These are phyloP conservation scores for Schwanniomyces etchellsii DNA, from an alignment of 1,139 yeast species.

Conservation along the genomic window DNA sequence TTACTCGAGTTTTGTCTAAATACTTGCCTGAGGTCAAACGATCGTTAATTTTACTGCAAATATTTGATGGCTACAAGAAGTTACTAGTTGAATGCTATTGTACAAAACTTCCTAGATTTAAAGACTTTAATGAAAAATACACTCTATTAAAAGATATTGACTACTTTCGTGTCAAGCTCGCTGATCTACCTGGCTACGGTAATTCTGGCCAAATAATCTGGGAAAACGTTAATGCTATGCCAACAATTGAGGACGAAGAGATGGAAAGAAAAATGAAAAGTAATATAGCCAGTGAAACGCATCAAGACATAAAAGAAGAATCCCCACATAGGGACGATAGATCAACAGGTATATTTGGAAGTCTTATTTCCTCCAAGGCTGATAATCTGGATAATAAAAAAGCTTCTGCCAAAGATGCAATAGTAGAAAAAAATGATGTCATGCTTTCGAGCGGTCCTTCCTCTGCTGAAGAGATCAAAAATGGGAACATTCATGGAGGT, in stretches of 20 bases:
- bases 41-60: constrained; percentile 45
- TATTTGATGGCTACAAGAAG: constrained; percentile 57
- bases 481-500: no score
- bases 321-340: no score
- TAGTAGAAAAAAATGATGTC: no score
- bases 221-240: constrained; percentile 56
- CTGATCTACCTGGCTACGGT: constrained; percentile 59
- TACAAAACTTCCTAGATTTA: constrained; percentile 45
- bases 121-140: constrained; percentile 49
- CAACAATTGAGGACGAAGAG: constrained; percentile 43
- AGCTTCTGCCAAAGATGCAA: no score
- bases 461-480: no score
- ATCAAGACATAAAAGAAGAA: no score
- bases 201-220: constrained; percentile 61
- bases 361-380: no score
- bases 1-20: constrained; percentile 54
- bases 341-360: no score
- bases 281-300: constrained; percentile 18
- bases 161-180: constrained; percentile 56
- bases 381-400: no score
- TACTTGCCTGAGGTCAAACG: constrained; percentile 53
- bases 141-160: constrained; percentile 57
- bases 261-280: constrained; percentile 45
- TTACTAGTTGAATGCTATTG: constrained; percentile 50
- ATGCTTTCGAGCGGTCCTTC: no score